Evolutionary conservation across 305 asterid species (phyloP).

Genomic region (Solanum hybrid): DNA sequence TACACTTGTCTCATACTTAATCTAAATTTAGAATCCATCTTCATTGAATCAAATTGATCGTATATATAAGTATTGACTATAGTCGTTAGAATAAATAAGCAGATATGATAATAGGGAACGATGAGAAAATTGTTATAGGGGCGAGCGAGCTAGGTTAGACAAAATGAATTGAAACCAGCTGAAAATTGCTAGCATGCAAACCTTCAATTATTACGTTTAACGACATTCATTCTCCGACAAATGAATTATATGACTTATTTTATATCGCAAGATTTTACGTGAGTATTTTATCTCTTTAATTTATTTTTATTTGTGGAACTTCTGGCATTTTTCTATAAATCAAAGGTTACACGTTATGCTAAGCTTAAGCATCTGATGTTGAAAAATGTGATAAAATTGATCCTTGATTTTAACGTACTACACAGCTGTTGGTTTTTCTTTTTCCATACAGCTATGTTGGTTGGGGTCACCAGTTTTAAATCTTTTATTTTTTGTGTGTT

Average conservation of each 20-base stretch:
- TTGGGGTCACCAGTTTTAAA: slow-evolving; percentile 1
- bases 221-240: background rate
- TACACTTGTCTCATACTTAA: background rate
- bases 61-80: background rate
- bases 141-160: background rate
- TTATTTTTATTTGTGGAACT: background rate
- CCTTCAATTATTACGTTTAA: background rate
- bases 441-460: background rate
- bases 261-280: background rate
- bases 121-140: background rate
- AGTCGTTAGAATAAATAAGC: background rate
- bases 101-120: background rate
- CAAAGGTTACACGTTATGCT: background rate
- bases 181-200: background rate
- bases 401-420: background rate
- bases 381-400: background rate
- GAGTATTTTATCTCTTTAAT: background rate
- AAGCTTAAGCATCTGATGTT: background rate
- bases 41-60: background rate
- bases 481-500: background rate
- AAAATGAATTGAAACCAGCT: background rate
- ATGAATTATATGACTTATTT: background rate
- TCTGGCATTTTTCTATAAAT: background rate
- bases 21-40: background rate
- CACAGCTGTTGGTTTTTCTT: background rate